Evolutionary conservation across 2,329 filamentous ascomycete species (phyloP), one percentile per base, ranked within the genome.

Genomic region (Pestalotiopsis sp.): DNA sequence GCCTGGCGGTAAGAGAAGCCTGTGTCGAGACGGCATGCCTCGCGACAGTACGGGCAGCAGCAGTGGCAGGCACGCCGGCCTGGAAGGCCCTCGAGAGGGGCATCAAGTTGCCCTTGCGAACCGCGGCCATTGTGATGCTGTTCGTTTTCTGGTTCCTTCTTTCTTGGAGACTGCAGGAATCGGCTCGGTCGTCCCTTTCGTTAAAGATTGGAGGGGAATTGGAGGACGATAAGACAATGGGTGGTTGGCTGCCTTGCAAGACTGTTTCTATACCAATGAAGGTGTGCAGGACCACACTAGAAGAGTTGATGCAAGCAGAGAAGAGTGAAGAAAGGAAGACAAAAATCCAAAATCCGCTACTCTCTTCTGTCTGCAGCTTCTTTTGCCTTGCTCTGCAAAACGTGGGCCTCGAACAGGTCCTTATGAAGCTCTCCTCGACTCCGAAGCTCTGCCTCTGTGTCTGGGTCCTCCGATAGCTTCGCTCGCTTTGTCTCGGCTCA

Each of bases 81-180:
- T 73, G 75, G 38, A 77, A 65, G 17, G 66, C 73, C 45, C 74
- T 73, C 38, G 71, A 66, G 36, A 76, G 70, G 14, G 65, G 65
- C 65, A 60, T 27, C 52, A 60, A 52, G 67, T 68, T 68, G 56
- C 71, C 70, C 66, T 69, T 75, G 57, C 66, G 73, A 41, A 70
- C 57, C 36, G 72, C 67, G 45, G 75, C 69, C 76, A 77, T 77
- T 13, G 38, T 63, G 71, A 31, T n/a, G 17, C 40, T 20, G 27
- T n/a, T n/a, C n/a, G n/a, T n/a, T 4, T 40, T 36, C 6, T n/a
- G 17, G 6, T 52, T n/a, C n/a, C n/a, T n/a, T n/a, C n/a, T n/a
- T n/a, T n/a, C n/a, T n/a, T n/a, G n/a, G n/a, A n/a, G n/a, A n/a
- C n/a, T n/a, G n/a, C n/a, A n/a, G n/a, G n/a, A n/a, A n/a, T 36